Evolutionary conservation across 2,329 filamentous ascomycete genomes (phyloP), one percentile per base, ranked within the genome.

Genomic region (Epichloe typhina): DNA sequence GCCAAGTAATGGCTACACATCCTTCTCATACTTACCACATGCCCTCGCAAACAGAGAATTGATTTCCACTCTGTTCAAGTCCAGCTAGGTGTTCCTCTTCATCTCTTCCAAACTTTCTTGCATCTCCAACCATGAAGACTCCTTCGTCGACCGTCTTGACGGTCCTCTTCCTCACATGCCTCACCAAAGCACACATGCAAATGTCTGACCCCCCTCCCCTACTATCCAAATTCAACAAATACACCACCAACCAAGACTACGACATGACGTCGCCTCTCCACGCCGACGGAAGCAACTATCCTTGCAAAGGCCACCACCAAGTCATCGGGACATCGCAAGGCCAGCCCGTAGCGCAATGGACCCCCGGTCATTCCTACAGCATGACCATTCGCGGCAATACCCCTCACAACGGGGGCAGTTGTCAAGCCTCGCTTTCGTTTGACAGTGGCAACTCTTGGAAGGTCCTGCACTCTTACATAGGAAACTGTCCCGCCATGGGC

Each of bases 261-360:
- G 78, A 77, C 58, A 87, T 88, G 70, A 86, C 81, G 35, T 73
- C 75, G 15, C 87, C 87, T 2, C 73, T 93, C 44, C 62, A 68
- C 2, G 61, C 72, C 21, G 69, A 73, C 53, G 83, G 83, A 31
- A 72, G 72, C 52, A 76, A 90, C 66, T 93, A 80, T 64, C 83
- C 86, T 7, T 93, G 87, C 77, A 89, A 89, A 71, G 81, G 82
- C 56, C 72, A 72, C 62, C 70, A 75, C 43, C 64, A 62, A 44
- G 67, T 74, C 46, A 57, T 79, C 31, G 75, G 73, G 58, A 73
- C 72, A 38, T 46, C 66, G 5, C 65, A 68, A 42, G 79, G 79
- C 55, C 64, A 69, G 19, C 66, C 79, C 4, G 76, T 80, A 19
- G 79, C 76, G 2, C 73, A 67, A 2, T 82, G 80, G 61, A 56